phyloP scores from a whole-genome alignment of 495 filamentous ascomycete genomes.

The Lentithecium fluviatile region DNA sequence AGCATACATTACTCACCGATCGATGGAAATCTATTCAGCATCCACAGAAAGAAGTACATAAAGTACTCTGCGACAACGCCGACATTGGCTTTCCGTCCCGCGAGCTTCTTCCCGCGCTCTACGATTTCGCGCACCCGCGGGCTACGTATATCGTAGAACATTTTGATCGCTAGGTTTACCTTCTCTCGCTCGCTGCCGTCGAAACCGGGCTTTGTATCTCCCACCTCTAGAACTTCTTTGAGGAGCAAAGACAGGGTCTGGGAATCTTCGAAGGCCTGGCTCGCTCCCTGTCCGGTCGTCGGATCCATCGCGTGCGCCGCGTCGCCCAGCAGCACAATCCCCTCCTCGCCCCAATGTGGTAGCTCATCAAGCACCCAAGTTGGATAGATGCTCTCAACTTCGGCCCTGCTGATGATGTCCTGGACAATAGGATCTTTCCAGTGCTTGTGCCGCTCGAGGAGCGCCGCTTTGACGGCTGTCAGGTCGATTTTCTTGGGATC shows the following conservation, averaged over 20 bases:
- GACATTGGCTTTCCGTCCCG: constrained; percentile 19
- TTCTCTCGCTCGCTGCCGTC: constrained; percentile 9
- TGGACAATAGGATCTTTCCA: constrained; percentile 56
- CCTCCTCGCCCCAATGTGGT: constrained; percentile 46
- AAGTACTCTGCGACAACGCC: constrained; percentile 26
- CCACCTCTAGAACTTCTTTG: constrained; percentile 3
- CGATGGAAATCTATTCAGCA: constrained; percentile 20
- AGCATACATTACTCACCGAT: constrained; percentile 24
- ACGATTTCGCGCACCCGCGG: constrained; percentile 26
- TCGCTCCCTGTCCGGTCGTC: constrained; percentile 41
- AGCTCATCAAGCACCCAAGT: constrained; percentile 54
- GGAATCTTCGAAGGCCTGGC: constrained; percentile 40
- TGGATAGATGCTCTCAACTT: constrained; percentile 53
- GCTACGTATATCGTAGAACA: constrained; percentile 24
- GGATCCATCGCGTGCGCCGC: constrained; percentile 41
- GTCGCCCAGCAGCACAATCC: constrained; percentile 40
- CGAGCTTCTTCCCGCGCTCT: constrained; percentile 21
- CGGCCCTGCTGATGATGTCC: constrained; percentile 43
- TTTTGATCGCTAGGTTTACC: constrained; percentile 14
- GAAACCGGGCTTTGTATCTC: neutral
- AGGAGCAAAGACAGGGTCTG: constrained; percentile 31
- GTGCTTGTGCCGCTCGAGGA: constrained; percentile 48
- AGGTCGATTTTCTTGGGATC: constrained; percentile 42
- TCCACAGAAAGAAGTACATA: constrained; percentile 32
- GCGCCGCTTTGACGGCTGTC: constrained; percentile 44